phyloP scores from a whole-genome alignment of 2,329 filamentous ascomycete species.

The Nigrospora sphaerica region DNA sequence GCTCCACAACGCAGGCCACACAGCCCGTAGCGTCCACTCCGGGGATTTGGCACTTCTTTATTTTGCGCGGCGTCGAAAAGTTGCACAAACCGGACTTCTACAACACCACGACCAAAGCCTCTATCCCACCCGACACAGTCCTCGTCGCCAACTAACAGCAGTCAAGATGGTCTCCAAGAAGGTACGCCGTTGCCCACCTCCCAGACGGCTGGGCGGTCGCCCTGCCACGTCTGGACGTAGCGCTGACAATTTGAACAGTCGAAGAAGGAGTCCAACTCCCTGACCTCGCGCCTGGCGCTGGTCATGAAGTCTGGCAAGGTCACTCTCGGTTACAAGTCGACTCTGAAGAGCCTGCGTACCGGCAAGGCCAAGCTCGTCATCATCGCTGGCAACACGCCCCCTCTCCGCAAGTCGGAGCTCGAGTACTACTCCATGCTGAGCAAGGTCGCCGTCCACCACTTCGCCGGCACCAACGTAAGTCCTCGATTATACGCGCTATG shows the following conservation, averaged over 20 bases:
- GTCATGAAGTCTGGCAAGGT: slow-evolving; percentile 57
- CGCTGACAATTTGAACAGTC: slow-evolving; percentile 33
- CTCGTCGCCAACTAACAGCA: slow-evolving; percentile 18
- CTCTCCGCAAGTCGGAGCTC: slow-evolving; percentile 94
- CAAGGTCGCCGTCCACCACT: slow-evolving; percentile 96
- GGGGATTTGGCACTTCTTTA: too few species aligned
- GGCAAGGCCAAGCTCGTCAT: slow-evolving; percentile 87
- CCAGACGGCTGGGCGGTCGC: too few species aligned
- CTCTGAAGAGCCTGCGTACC: slow-evolving; percentile 80
- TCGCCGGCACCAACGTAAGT: slow-evolving; percentile 98
- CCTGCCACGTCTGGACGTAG: too few species aligned
- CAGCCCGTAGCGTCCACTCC: too few species aligned
- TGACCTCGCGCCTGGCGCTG: slow-evolving; percentile 37
- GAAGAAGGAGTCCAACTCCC: slow-evolving; percentile 82
- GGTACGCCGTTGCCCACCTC: too few species aligned
- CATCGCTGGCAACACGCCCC: slow-evolving; percentile 90
- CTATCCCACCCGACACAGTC: neutral
- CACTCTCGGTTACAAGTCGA: slow-evolving; percentile 85
- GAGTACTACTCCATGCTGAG: slow-evolving; percentile 87
- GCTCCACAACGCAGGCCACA: too few species aligned
- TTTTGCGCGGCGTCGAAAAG: too few species aligned
- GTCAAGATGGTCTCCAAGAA: slow-evolving; percentile 62
- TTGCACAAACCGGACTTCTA: too few species aligned
- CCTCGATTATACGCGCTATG: neutral
- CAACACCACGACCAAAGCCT: too few species aligned